These are phyloP conservation scores for Aspergillus spinulosporus DNA, from an alignment of 2,329 filamentous ascomycete species.

Conservation along the genomic window DNA sequence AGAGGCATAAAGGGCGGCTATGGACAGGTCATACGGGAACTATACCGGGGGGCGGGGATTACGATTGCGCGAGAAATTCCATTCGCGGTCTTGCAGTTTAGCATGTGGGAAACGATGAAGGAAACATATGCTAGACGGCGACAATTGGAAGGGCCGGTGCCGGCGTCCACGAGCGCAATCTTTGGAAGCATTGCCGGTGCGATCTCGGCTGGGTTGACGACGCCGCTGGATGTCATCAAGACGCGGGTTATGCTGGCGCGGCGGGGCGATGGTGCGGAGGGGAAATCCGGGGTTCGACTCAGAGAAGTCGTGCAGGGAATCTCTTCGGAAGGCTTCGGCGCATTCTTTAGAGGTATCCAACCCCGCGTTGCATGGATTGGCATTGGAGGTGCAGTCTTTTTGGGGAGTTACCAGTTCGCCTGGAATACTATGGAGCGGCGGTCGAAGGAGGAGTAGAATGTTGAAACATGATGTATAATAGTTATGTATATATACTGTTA, in stretches of 20 bases:
- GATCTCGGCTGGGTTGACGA: conserved; percentile 83
- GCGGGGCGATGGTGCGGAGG: conserved; percentile 59
- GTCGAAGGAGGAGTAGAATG: conserved; percentile 36
- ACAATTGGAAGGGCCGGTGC: conserved; percentile 49
- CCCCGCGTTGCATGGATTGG: conserved; percentile 94
- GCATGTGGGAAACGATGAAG: conserved; percentile 94
- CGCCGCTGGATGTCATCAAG: conserved; percentile 93
- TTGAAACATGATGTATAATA: conserved; percentile 6
- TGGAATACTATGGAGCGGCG: conserved; percentile 68
- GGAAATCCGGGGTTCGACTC: conserved; percentile 32
- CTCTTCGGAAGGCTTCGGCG: conserved; percentile 51
- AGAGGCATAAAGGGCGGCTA: conserved; percentile 43
- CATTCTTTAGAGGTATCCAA: conserved; percentile 58
- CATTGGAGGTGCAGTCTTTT: conserved; percentile 87
- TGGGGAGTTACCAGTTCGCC: conserved; percentile 89
- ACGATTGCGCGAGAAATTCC: conserved; percentile 95
- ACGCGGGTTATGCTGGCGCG: conserved; percentile 90
- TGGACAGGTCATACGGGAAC: conserved; percentile 69
- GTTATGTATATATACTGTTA: conserved; percentile 19
- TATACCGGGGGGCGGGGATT: conserved; percentile 90
- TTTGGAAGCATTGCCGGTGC: conserved; percentile 83
- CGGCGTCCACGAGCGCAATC: conserved; percentile 75
- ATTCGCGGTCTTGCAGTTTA: conserved; percentile 96
- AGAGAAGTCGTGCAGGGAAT: conserved; percentile 63
- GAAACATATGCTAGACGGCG: conserved; percentile 42